A percentile compares a stretch with the other conserved stretches of the same genome.
phyloP scores from a whole-genome alignment of 148 eudicot genomes.

The Nepenthes gracilis region DNA sequence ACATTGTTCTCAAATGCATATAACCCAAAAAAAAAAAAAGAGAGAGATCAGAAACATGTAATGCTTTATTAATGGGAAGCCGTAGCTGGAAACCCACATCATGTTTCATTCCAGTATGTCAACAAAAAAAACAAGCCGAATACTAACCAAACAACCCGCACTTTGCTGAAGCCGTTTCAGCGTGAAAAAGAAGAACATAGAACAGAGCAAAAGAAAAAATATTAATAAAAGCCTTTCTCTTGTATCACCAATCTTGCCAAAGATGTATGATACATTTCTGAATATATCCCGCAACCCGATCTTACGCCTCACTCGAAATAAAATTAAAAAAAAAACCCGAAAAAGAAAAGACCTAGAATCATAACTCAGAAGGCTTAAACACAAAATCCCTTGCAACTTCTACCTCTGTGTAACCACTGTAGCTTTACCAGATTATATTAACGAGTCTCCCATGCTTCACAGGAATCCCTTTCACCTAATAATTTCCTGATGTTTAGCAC shows the following conservation, averaged over 20 bases:
- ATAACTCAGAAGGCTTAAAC: constrained; percentile 11
- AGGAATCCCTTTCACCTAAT: constrained; percentile 21
- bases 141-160: neutral
- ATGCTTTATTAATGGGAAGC: constrained; percentile 22
- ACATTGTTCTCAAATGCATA: too few relatives aligned
- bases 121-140: constrained; percentile 15
- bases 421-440: constrained; percentile 18
- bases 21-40: neutral
- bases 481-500: constrained; percentile 10
- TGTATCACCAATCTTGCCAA: constrained; percentile 17
- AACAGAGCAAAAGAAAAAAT: constrained; percentile 5
- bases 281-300: constrained; percentile 35
- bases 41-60: constrained; percentile 1
- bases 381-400: constrained; percentile 27
- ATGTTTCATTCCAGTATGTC: constrained; percentile 27
- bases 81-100: constrained; percentile 15
- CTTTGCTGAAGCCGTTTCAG: constrained; percentile 21
- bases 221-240: constrained; percentile 19
- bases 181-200: constrained; percentile 14
- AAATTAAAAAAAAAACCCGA: too few relatives aligned
- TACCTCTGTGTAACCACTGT: constrained; percentile 16
- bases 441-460: constrained; percentile 15
- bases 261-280: constrained; percentile 21
- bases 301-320: constrained; percentile 40
- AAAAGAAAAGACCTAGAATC: constrained; percentile 9